Percentiles rank a stretch among this genome's conserved stretches.
These are phyloP conservation scores for Pleurozium schreberi DNA, from an alignment of 225 moss, liverwort and hornwort species.

Conservation along the genomic window DNA sequence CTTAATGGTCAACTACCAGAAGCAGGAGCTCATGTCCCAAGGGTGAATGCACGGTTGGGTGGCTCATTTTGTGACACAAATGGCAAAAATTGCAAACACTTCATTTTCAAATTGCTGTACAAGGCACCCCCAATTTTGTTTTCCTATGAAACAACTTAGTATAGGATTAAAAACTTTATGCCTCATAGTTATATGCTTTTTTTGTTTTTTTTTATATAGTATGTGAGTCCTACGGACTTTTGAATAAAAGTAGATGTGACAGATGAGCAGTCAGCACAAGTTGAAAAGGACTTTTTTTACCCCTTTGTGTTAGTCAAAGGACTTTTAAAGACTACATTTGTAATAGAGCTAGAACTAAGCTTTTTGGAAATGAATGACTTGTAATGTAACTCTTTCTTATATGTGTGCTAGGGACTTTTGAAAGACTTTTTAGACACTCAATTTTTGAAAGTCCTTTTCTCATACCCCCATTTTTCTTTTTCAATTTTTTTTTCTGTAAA, in stretches of 20 bases:
- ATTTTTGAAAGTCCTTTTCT: neutral
- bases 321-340: neutral
- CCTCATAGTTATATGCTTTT: no score
- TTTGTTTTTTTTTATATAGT: no score
- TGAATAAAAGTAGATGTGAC: neutral
- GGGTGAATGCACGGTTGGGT: no score
- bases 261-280: neutral
- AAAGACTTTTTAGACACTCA: rapidly evolving
- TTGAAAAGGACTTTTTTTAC: neutral
- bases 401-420: neutral
- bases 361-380: neutral
- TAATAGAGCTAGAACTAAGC: neutral
- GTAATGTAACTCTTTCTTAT: neutral
- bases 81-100: no score
- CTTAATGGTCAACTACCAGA: no score
- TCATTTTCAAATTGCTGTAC: no score
- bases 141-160: no score
- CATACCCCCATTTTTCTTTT: neutral
- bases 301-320: rapidly evolving
- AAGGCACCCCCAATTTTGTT: no score
- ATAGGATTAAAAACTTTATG: no score
- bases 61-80: no score
- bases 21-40: no score
- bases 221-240: neutral
- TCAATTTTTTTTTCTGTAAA: neutral